Evolutionary conservation across 1,284 basidiomycete species (phyloP), one percentile per base, ranked within the genome.

Genomic region (Heterobasidion parviporum): DNA sequence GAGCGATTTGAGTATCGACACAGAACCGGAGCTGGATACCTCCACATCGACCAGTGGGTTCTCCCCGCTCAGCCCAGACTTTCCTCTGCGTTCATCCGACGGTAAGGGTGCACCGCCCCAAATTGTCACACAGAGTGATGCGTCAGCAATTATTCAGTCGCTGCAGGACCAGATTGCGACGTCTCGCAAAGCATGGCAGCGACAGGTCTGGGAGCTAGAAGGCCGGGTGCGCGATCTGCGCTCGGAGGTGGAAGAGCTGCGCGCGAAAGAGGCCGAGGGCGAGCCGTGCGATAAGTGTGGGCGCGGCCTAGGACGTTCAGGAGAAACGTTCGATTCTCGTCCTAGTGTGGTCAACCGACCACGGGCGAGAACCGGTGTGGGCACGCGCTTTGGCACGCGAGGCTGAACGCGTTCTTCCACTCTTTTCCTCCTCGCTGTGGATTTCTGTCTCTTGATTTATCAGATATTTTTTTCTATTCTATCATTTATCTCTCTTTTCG

Each of bases 181-280:
- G 8, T 70, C 83, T 26, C 80, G 84, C 50, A 77, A 78, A 59
- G 78, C 76, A 26, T 88, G 83, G 82, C 83, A 87, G 63, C 76
- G 76, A 51, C 84, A 88, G 61, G 76, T 88, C 51, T 84, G 78
- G 81, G 88, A 89, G 63, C 71, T 91, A 54, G 87, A 87, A 66
- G 80, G 80, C 15, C 85, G 88, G 65, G 78, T 92, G 52, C 76
- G 80, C 49, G 84, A 87, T 65, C 72, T 84, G 49, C 80, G 79
- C 49, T 67, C 69, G 16, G 67, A 64, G 7, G 73, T 72, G 16
- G 64, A 67, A 34, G 65, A 51, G 15, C 53, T 84, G 52, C 80
- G 79, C 47, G 65, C 69, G 33, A 66, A 64, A 10, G 74, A 72
- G 34, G 87, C 44, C 73, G 82, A 61, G 80, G 80, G 12, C 55